Percentiles rank a stretch among this genome's conserved stretches.
phyloP scores from a whole-genome alignment of 371 early-diverging fungal species.

The Dentiscutata heterogama region DNA sequence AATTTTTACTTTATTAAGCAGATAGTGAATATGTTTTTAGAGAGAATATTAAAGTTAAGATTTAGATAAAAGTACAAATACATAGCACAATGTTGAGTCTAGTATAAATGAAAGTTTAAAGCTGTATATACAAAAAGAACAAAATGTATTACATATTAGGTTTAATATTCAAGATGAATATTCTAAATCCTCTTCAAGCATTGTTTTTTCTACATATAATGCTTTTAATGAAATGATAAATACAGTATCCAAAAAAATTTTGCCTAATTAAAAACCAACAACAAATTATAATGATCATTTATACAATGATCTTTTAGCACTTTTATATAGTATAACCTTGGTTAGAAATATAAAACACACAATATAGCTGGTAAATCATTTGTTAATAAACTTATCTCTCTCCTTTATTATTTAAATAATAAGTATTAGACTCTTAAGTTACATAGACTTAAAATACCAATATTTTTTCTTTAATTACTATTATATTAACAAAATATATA shows the following conservation, averaged over 20 bases:
- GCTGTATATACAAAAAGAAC: too few species aligned
- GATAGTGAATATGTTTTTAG: too few species aligned
- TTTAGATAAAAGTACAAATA: too few species aligned
- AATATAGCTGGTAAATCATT: not conserved
- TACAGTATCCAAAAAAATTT: not conserved
- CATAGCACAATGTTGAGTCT: too few species aligned
- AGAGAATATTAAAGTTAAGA: too few species aligned
- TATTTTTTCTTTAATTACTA: not conserved
- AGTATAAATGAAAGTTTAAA: too few species aligned
- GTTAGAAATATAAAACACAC: not conserved
- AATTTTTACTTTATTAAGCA: too few species aligned
- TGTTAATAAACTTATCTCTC: not conserved
- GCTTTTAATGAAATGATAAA: not conserved
- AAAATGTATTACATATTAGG: not conserved
- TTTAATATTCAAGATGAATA: not conserved
- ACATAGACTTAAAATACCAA: slow-evolving; percentile 7
- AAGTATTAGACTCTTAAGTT: not conserved
- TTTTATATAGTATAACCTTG: not conserved
- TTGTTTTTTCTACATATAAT: not conserved
- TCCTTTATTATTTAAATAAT: not conserved
- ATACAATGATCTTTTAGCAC: slow-evolving; percentile 3
- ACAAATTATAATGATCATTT: not conserved
- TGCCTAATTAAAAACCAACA: not conserved
- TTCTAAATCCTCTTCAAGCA: not conserved
- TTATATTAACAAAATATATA: not conserved